phyloP scores from a whole-genome alignment of 2,329 filamentous ascomycete genomes.

The Microcera coccophila region DNA sequence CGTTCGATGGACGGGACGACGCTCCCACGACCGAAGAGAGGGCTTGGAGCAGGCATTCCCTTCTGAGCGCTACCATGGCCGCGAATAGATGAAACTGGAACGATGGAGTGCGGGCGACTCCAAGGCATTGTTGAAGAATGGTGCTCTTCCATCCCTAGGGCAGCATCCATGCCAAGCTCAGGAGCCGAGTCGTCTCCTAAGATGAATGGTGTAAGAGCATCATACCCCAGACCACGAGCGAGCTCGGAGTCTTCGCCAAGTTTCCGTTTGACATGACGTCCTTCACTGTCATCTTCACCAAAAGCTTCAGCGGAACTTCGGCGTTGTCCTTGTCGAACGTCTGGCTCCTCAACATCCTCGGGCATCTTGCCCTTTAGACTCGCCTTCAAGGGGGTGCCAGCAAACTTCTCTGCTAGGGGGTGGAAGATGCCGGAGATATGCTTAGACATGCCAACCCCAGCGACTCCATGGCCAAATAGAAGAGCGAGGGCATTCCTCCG shows the following conservation, averaged over 20 bases:
- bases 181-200: constrained; percentile 43
- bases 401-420: constrained; percentile 43
- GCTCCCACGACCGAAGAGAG: constrained; percentile 37
- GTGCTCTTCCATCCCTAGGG: constrained; percentile 63
- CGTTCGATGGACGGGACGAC: constrained; percentile 41
- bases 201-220: constrained; percentile 24
- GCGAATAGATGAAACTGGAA: constrained; percentile 46
- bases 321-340: constrained; percentile 31
- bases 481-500: constrained; percentile 33
- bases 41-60: constrained; percentile 31
- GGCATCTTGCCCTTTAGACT: constrained; percentile 25
- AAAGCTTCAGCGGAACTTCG: constrained; percentile 45
- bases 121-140: constrained; percentile 53
- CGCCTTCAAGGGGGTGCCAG: constrained; percentile 42
- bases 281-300: constrained; percentile 33
- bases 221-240: constrained; percentile 25
- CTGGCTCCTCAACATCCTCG: constrained; percentile 11
- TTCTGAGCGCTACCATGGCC: constrained; percentile 38
- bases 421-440: constrained; percentile 32
- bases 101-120: constrained; percentile 45
- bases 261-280: constrained; percentile 38
- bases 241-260: constrained; percentile 28
- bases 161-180: constrained; percentile 68
- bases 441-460: constrained; percentile 24
- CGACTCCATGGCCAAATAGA: constrained; percentile 35